Conservation (phyloP, 768 basidiomycete genomes). For the Sarcomyxa edulis region DNA sequence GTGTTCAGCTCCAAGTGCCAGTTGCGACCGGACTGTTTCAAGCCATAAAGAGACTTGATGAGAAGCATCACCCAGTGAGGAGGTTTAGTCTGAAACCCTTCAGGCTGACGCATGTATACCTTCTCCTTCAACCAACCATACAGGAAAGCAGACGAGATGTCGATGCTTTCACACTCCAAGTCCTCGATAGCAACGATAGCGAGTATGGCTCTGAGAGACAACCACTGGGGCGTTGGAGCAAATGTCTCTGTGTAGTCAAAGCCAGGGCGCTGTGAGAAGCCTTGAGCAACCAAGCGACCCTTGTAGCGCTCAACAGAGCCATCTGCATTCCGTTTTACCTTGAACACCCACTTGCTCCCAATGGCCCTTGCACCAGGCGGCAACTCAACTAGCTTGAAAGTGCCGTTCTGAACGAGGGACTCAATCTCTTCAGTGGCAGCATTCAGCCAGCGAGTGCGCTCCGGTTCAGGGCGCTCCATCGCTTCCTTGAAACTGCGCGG, state of each 20-base stretch:
- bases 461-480: constrained; percentile 12
- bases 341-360: constrained; percentile 32
- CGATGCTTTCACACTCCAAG: constrained; percentile 23
- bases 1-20: constrained; percentile 30
- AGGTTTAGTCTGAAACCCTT: constrained; percentile 15
- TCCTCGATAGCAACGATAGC: constrained; percentile 24
- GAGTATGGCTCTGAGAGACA: constrained; percentile 19
- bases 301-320: constrained; percentile 35
- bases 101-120: constrained; percentile 27
- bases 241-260: constrained; percentile 33
- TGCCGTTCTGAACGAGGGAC: constrained; percentile 17
- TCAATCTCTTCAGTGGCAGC: constrained; percentile 24
- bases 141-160: constrained; percentile 27
- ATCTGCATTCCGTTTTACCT: constrained; percentile 32
- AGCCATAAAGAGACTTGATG: constrained; percentile 33
- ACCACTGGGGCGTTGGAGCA: constrained; percentile 16
- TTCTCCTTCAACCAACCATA: constrained; percentile 23
- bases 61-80: constrained; percentile 14
- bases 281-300: constrained; percentile 35
- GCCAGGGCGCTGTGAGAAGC: constrained; percentile 31
- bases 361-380: constrained; percentile 27
- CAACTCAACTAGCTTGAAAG: constrained; percentile 28
- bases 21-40: constrained; percentile 31
- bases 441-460: constrained; percentile 14
- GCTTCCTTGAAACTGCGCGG: constrained; percentile 15